Evolutionary conservation across 441 rosid genomes (phyloP).

Genomic region (Euphorbia celastroides): DNA sequence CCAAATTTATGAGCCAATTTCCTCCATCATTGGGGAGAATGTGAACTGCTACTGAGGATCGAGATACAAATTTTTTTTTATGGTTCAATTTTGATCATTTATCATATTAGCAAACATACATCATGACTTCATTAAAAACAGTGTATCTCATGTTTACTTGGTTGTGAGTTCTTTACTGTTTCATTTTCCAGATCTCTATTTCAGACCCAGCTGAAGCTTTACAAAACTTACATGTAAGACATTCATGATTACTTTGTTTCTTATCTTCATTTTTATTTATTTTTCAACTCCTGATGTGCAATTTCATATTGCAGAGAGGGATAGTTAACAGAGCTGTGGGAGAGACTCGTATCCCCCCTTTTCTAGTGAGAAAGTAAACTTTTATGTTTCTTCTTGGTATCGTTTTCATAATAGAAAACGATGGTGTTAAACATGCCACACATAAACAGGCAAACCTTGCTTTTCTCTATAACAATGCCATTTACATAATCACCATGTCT

Average conservation of each 20-base stretch:
- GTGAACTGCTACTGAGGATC: neutral
- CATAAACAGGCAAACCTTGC: neutral
- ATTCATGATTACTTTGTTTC: slow-evolving; percentile 1
- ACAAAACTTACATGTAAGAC: slow-evolving; percentile 63
- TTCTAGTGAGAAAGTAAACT: neutral
- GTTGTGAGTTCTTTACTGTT: slow-evolving; percentile 8
- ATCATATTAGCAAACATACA: slow-evolving; percentile 2
- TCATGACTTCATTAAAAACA: neutral
- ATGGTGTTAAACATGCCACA: neutral
- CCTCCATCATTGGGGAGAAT: neutral
- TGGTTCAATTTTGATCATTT: neutral
- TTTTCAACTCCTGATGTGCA: slow-evolving; percentile 24
- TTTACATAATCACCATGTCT: slow-evolving; percentile 10
- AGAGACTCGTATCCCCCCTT: slow-evolving; percentile 86
- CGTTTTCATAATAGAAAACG: neutral
- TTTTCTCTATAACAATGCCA: neutral
- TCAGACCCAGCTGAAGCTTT: slow-evolving; percentile 56
- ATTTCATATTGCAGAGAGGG: slow-evolving; percentile 53
- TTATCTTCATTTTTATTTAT: slow-evolving; percentile 12
- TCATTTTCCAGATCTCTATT: slow-evolving; percentile 40
- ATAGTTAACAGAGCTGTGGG: slow-evolving; percentile 79
- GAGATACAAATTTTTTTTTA: neutral
- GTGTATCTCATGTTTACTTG: neutral
- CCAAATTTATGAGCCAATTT: neutral
- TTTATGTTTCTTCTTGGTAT: neutral